phyloP scores from a whole-genome alignment of 257 asterid species.

The Solanum tacnaense region DNA sequence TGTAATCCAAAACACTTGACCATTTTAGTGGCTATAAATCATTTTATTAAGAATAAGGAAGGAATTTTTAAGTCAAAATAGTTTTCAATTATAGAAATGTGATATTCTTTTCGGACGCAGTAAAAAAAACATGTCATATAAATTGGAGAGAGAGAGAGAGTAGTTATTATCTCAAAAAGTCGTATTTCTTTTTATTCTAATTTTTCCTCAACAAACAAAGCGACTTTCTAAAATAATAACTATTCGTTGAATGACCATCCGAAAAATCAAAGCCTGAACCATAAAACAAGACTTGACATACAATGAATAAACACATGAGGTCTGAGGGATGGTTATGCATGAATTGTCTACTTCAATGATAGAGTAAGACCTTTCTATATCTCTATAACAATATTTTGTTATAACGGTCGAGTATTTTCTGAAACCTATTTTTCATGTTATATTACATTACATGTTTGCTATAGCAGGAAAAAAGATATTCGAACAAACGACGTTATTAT shows the following conservation, averaged over 20 bases:
- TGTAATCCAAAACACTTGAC: fast-evolving
- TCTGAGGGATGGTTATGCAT: background rate
- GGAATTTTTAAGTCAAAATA: too few relatives aligned
- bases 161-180: background rate
- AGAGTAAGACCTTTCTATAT: background rate
- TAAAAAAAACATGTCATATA: background rate
- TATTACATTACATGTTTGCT: background rate
- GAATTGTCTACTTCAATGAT: background rate
- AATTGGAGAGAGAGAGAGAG: too few relatives aligned
- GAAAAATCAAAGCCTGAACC: background rate
- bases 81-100: background rate
- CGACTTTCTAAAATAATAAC: too few relatives aligned
- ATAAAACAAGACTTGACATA: background rate
- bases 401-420: background rate
- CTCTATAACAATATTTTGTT: background rate
- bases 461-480: background rate
- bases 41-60: too few relatives aligned
- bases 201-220: too few relatives aligned
- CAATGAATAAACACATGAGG: background rate
- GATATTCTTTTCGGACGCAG: background rate
- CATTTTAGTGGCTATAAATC: too few relatives aligned
- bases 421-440: background rate
- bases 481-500: background rate
- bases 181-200: background rate
- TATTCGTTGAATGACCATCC: too few relatives aligned